Evolutionary conservation across 345 rosid species (phyloP).

Genomic region (Syzygium jambos): DNA sequence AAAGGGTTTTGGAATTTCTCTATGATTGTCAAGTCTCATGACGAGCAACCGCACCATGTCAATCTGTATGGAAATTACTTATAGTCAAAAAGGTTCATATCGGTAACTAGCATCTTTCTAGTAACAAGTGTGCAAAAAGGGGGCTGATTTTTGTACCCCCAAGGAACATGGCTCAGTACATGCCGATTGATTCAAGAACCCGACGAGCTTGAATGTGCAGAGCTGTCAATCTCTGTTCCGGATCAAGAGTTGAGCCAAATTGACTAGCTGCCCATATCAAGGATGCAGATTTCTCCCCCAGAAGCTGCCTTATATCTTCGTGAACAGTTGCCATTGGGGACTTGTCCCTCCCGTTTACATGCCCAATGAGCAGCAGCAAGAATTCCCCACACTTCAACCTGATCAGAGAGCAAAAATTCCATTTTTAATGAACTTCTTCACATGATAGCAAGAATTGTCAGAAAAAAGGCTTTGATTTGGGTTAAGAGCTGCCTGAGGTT

Average conservation of each 20-base stretch:
- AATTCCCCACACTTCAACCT: constrained; percentile 97
- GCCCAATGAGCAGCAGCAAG: constrained; percentile 83
- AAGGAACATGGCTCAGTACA: constrained; percentile 24
- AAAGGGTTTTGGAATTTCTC: not conserved
- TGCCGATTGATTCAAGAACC: constrained; percentile 83
- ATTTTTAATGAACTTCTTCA: not conserved
- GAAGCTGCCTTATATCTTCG: constrained; percentile 74
- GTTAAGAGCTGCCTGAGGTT: constrained; percentile 57
- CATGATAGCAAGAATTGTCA: not conserved
- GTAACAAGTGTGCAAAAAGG: not conserved
- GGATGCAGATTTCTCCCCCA: constrained; percentile 93
- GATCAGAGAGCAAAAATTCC: not conserved
- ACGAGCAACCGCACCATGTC: not conserved
- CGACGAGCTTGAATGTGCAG: constrained; percentile 90
- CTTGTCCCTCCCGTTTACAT: constrained; percentile 70
- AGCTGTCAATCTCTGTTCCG: constrained; percentile 76
- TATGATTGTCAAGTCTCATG: not conserved
- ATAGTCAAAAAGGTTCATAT: not conserved
- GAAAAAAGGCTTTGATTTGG: not conserved
- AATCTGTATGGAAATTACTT: not conserved
- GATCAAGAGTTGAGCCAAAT: constrained; percentile 77
- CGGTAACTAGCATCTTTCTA: not conserved
- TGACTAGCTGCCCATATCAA: constrained; percentile 99
- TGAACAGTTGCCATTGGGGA: constrained; percentile 79
- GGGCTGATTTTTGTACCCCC: not conserved